Conservation (phyloP, 192 early-diverging fungal genomes). For the Mortierella antarctica region DNA sequence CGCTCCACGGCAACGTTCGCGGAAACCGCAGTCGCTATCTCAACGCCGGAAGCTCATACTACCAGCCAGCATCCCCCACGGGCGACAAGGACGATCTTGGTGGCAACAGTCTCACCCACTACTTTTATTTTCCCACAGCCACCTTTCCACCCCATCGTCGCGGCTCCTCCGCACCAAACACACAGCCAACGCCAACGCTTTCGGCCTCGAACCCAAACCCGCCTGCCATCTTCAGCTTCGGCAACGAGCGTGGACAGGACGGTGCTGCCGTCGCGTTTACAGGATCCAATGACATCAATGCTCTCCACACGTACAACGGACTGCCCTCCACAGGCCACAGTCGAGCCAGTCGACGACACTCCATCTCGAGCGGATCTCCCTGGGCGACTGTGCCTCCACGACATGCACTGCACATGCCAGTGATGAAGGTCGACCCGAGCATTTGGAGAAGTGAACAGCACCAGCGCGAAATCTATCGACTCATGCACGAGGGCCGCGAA, state of each 20-base stretch:
- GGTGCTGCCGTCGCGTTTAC: too few relatives aligned
- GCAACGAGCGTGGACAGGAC: background rate
- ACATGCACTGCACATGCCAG: constrained; percentile 42
- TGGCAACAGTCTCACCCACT: background rate
- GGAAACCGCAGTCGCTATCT: background rate
- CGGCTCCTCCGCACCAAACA: background rate
- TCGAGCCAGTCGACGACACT: constrained; percentile 14
- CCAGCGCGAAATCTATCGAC: constrained; percentile 33
- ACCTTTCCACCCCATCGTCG: background rate
- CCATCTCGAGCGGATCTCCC: constrained; percentile 19
- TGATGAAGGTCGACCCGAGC: constrained; percentile 37
- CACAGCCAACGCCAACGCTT: background rate
- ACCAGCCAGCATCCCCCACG: background rate
- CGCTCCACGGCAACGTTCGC: background rate
- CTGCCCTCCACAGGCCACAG: background rate
- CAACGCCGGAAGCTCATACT: background rate
- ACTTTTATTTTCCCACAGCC: background rate
- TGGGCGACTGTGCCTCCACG: constrained; percentile 23
- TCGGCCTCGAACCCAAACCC: background rate
- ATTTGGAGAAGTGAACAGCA: constrained; percentile 31
- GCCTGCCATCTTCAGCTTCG: background rate
- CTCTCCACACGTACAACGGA: background rate
- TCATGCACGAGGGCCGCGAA: constrained; percentile 35
- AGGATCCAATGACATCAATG: too few relatives aligned
- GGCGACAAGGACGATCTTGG: background rate